Base-by-base conservation (phyloP, 257 asterid species). In the Solanum raphanifolium region DNA sequence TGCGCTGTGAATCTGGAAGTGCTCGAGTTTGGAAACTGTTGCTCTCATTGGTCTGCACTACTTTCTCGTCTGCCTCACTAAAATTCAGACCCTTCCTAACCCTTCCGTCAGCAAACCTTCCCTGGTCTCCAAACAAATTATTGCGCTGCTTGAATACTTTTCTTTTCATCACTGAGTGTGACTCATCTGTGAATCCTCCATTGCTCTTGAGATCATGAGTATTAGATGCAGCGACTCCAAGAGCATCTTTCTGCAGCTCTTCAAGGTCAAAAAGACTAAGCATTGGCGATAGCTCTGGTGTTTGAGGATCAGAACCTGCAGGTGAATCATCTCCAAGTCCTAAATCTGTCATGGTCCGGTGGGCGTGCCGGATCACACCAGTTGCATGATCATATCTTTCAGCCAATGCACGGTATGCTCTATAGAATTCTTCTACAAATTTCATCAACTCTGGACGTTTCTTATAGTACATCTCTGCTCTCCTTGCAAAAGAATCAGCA, bases 381-480 rank as follows among this genome's bases (percentile, higher is more conserved):
- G 99, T 97, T 60, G 99, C 99, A 43, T 97, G 97, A 90, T 97
- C 99, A 86, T 97, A 97, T 90, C 99, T 93, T 90, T 96, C 99
- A 25, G 99, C 98, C 91, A 97, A 90, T 76, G 99, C 98, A 60
- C 99, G 99, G 90, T 97, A 97, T 39, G 99, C 98, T 76, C 99
- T 87, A 62, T 97, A 97, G 89, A 96, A 96, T 82, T 97, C 99
- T 91, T 96, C 99, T 13, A 97, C 98, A 88, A 95, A 81, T 91
- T 93, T 97, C 99, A 96, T 97, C 13, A 96, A 98, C 93, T 97
- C 99, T 1, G 99, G 99, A 27, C 99, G 97, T 91, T 97, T 97
- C 95, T 96, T 97, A 86, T 96, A 97, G 89, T 97, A 97, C 99
- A 97, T 97, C 86, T 97, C 99, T 10, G 99, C 99, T 91, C 99